phyloP scores from a whole-genome alignment of 73 alveolate genomes.

The Effrenium voratum region DNA sequence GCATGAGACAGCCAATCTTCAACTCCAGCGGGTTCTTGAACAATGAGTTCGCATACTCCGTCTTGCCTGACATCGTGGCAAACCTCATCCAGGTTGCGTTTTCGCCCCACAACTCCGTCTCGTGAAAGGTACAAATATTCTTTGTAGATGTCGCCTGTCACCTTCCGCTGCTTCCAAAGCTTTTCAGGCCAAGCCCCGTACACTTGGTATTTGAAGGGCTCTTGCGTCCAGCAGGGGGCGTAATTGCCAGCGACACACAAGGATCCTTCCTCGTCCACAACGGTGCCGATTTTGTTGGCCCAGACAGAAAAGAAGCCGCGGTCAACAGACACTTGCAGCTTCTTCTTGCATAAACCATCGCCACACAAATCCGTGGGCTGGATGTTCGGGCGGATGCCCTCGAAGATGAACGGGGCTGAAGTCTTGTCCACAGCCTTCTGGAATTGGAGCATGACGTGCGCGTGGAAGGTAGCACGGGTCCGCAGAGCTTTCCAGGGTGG shows the following conservation, averaged over 20 bases:
- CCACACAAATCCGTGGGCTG: background rate
- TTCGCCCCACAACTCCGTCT: constrained; percentile 16
- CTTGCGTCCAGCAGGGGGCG: background rate
- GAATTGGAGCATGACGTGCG: constrained; percentile 18
- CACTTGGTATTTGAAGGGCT: background rate
- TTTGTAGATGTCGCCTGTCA: constrained; percentile 3
- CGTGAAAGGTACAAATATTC: background rate
- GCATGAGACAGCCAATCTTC: constrained; percentile 10
- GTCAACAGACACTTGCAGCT: background rate
- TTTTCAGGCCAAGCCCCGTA: constrained; percentile 41
- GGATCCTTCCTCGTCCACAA: no score
- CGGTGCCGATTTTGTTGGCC: no score
- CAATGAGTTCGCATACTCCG: constrained; percentile 28
- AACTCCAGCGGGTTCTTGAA: constrained; percentile 15
- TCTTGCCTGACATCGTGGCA: constrained; percentile 19
- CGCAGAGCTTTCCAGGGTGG: background rate
- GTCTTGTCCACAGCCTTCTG: background rate
- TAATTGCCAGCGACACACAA: constrained; percentile 8
- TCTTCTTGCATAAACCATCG: constrained; percentile 15
- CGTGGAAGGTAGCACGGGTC: background rate
- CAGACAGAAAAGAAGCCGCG: no score
- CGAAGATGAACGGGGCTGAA: background rate
- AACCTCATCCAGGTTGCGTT: constrained; percentile 1
- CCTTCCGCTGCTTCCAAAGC: constrained; percentile 39
- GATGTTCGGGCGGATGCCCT: background rate